Base-by-base conservation (phyloP, 2,329 filamentous ascomycete genomes). In the Hypoxylon sp. region DNA sequence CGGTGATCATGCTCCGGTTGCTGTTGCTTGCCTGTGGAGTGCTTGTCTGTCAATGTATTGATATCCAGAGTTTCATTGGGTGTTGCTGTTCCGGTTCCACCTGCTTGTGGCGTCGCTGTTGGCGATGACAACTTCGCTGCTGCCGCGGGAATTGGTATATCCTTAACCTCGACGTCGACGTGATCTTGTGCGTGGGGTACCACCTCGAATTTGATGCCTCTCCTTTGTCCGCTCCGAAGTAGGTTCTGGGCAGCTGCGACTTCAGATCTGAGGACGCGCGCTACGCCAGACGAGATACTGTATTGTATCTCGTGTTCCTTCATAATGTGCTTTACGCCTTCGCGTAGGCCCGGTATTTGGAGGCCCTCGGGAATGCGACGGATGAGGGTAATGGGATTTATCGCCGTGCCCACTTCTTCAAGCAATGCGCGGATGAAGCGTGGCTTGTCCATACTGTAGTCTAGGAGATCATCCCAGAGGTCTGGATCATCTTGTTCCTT, bases 401-500 rank as follows among this genome's bases (percentile, higher is more conserved):
- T 96, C 1, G 93, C 89, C 0, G 94, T 98, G 37, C 96, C 96
- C 1, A 97, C 95, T 81, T 98, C 93, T 75, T 97, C 93, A 0
- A 99, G 88, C 2, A 99, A 84, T 0, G 93, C 94, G 11, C 93
- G 91, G 72, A 99, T 98, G 81, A 99, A 99, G 44, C 89, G 89
- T 0, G 96, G 96, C 77, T 98, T 97, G 81, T 98, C 94, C 96
- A 99, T 98, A 67, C 92, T 95, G 79, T 98, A 98, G 73, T 95
- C 90, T 5, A 99, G 87, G 6, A 99, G 85, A 75, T 98, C 94
- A 71, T 97, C 92, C 96, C 96, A 99, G 0, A 99, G 86, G 73
- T 98, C 94, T 0, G 91, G 90, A 74, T 98, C 94, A 70, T 96
- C 91, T 77, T 98, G 94, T 68, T 94, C 91, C 79, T 98, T 98